phyloP scores from a whole-genome alignment of 2,329 filamentous ascomycete genomes.

The Alternaria tenuissima region DNA sequence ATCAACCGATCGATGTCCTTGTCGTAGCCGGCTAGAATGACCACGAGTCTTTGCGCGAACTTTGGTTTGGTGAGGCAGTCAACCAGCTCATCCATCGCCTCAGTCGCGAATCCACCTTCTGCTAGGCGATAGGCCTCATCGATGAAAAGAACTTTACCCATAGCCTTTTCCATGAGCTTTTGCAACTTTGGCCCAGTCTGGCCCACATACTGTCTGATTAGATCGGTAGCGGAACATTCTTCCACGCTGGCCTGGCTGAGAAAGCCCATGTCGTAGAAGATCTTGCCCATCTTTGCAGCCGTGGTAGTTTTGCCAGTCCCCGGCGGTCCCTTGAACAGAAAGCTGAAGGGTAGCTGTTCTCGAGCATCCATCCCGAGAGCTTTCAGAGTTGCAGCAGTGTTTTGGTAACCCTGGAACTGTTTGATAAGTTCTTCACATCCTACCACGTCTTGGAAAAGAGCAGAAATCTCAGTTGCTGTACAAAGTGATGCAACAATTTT shows the following conservation, averaged over 20 bases:
- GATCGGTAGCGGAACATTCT: conserved; percentile 72
- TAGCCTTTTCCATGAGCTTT: conserved; percentile 65
- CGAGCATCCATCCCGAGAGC: conserved; percentile 63
- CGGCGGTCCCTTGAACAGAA: conserved; percentile 72
- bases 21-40: conserved; percentile 75
- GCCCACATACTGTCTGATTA: conserved; percentile 73
- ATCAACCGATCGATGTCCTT: conserved; percentile 71
- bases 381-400: conserved; percentile 61
- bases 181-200: conserved; percentile 74
- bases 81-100: conserved; percentile 63
- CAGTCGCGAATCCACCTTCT: conserved; percentile 65
- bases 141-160: conserved; percentile 74
- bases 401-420: conserved; percentile 64
- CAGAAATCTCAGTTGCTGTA: conserved; percentile 55
- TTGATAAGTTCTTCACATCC: conserved; percentile 65
- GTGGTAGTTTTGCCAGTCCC: conserved; percentile 77
- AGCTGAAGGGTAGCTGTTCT: conserved; percentile 70
- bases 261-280: conserved; percentile 79
- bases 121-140: conserved; percentile 75
- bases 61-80: conserved; percentile 64
- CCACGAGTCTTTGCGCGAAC: conserved; percentile 67
- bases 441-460: conserved; percentile 66
- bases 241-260: conserved; percentile 67
- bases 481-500: too few species aligned
- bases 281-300: conserved; percentile 76